Percentiles rank a stretch among this genome's conserved stretches.
phyloP scores from a whole-genome alignment of 2,329 filamentous ascomycete species.

The Ceratocystis alfenasii region DNA sequence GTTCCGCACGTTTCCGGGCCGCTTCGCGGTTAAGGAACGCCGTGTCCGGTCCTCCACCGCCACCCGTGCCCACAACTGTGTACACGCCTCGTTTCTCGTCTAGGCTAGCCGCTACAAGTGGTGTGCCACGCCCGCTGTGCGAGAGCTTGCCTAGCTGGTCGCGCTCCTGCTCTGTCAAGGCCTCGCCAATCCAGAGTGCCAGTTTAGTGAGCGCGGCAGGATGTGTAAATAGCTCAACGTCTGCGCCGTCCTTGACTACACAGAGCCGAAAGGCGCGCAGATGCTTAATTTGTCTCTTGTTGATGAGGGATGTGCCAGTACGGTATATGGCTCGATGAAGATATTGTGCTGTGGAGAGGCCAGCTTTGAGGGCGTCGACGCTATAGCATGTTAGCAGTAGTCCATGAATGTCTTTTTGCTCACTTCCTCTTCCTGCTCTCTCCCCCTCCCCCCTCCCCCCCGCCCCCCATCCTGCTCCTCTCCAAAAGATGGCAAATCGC shows the following conservation, averaged over 20 bases:
- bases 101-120: constrained; percentile 78
- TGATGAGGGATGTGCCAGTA: constrained; percentile 79
- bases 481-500: not conserved
- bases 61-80: constrained; percentile 83
- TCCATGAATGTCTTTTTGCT: constrained; percentile 27
- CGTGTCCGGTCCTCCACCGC: constrained; percentile 65
- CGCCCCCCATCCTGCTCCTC: not conserved
- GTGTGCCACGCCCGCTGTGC: constrained; percentile 60
- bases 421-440: not conserved
- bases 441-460: constrained; percentile 13
- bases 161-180: constrained; percentile 76
- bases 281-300: constrained; percentile 88
- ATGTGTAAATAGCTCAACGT: constrained; percentile 82
- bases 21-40: constrained; percentile 56
- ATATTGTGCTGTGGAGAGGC: constrained; percentile 73
- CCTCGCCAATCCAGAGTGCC: constrained; percentile 87
- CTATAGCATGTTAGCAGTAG: constrained; percentile 43
- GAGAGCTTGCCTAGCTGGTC: constrained; percentile 58
- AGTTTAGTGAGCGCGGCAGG: constrained; percentile 87
- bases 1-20: constrained; percentile 50
- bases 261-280: constrained; percentile 88
- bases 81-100: constrained; percentile 83
- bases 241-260: constrained; percentile 87
- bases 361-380: constrained; percentile 62
- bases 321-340: constrained; percentile 86